Evolutionary conservation across 352 stramenopile genomes (phyloP), one percentile per base, ranked within the genome.

Genomic region (Phytophthora brassicae): DNA sequence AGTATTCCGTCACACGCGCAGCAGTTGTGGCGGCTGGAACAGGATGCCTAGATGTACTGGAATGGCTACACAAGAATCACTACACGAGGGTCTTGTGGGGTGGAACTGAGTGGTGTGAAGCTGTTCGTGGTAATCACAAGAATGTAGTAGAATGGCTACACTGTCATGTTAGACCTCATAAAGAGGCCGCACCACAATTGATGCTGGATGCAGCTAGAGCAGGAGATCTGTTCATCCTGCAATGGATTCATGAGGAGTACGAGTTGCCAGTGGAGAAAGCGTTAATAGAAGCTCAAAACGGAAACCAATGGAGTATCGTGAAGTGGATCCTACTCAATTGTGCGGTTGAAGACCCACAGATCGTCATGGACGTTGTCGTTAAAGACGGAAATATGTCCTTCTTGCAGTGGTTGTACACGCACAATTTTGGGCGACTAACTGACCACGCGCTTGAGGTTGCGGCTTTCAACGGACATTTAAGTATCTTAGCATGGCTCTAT

Each of bases 31-130:
- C 48, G 5, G 57, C 57, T 19, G 29, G n/a, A 22, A 13, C 35
- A 29, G 57, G 41, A 8, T 46, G 20, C 7, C 23, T 64, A 1
- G 45, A 58, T n/a, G 46, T 68, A 3, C 31, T 64, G 28, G 6
- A 57, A 41, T 67, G 60, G 60, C 29, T 64, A 47, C 28, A 55
- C 20, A 22, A 49, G 20, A 39, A 23, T 5, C 54, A 69, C 47
- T 9, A 45, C 4, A 23, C 6, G 6, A 43, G 61, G 38, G 61
- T 69, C 20, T 28, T 36, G 23, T 69, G 61, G 61, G 61, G 61
- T 39, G 60, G 54, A 4, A 19, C 42, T 5, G 60, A 68, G 19
- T 64, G 45, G 61, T 54, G 46, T 46, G 47, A 60, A 64, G 61
- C 54, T 31, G 46, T 69, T 1, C 16, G 33, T 12, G 33, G n/a